Conservation (phyloP, 495 filamentous ascomycete genomes). For the Penicillium robsamsonii region DNA sequence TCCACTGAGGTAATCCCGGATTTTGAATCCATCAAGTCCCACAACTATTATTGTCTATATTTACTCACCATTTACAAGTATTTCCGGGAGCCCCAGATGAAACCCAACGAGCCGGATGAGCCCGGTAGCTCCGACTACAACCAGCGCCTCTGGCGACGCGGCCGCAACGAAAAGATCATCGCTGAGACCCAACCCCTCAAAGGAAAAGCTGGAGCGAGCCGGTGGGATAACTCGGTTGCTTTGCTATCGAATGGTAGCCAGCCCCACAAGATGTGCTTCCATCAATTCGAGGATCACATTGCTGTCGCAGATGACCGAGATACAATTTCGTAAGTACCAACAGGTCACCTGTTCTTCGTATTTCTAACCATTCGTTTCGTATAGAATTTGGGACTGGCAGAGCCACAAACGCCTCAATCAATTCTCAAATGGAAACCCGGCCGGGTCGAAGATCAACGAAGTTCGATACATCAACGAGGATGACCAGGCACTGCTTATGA, state of each 20-base stretch:
- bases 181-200: slow-evolving; percentile 91
- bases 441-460: slow-evolving; percentile 88
- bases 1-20: slow-evolving; percentile 69
- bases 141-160: slow-evolving; percentile 84
- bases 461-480: slow-evolving; percentile 98
- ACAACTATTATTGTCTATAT: slow-evolving; percentile 14
- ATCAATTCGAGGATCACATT: slow-evolving; percentile 96
- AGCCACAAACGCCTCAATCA: slow-evolving; percentile 66
- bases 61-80: slow-evolving; percentile 56
- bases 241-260: slow-evolving; percentile 85
- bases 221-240: slow-evolving; percentile 74
- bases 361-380: slow-evolving; percentile 27
- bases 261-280: slow-evolving; percentile 88
- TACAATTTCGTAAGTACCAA: slow-evolving; percentile 60
- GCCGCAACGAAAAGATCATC: slow-evolving; percentile 90
- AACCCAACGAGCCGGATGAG: slow-evolving; percentile 90
- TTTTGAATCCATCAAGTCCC: slow-evolving; percentile 12
- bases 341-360: neutral
- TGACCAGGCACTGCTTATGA: slow-evolving; percentile 91
- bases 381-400: slow-evolving; percentile 92
- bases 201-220: slow-evolving; percentile 73
- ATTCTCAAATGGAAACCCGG: slow-evolving; percentile 92
- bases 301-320: slow-evolving; percentile 93
- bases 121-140: slow-evolving; percentile 98
- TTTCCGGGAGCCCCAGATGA: slow-evolving; percentile 99